Base-by-base conservation (phyloP, 768 basidiomycete genomes). In the Leccinum aurantiacum region DNA sequence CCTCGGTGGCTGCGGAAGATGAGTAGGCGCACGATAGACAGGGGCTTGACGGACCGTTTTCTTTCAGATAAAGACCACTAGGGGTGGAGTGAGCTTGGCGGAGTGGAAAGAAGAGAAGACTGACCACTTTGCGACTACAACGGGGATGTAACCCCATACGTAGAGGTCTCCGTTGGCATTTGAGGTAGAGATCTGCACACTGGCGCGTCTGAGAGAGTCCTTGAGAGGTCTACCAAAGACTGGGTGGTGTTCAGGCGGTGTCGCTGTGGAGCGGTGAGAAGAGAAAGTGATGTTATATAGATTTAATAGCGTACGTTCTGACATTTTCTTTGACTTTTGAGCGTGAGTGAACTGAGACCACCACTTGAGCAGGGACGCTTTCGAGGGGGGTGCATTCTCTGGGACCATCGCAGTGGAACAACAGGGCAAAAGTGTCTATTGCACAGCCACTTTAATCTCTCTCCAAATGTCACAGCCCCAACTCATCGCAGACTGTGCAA, bases 61-160 rank as follows among this genome's bases (percentile, higher is more conserved):
- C 93, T 72, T 99, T 99, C 60, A 99, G 85, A 78, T 95, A 90
- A 49, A 96, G 76, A 5, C 96, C 96, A 69, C 94, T 95, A 63
- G 9, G 25, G 57, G 19, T 11, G 31, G 17, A 9, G 58, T 58
- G 55, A 56, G 65, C 57, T 60, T 38, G 58, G 49, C 24, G 53
- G 44, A 17, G 9, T 1, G 22, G 22, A 35, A 37, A 27, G 29
- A 8, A 13, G 48, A 19, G 14, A 22, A 2, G 24, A 76, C 88
- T 68, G 67, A 93, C 93, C 94, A 98, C 77, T 97, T 98, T 50
- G 96, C 96, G 46, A 99, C 96, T 55, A 98, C 95, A 46, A 98
- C 93, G 9, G 96, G 96, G 53, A 99, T 92, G 71, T 90, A 91
- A 1, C 95, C 94, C 90, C 92, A 95, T 6, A 94, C 89, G 71